These are phyloP conservation scores for Artemisia tridentata DNA, from an alignment of 129 eudicot species.

Conservation along the genomic window DNA sequence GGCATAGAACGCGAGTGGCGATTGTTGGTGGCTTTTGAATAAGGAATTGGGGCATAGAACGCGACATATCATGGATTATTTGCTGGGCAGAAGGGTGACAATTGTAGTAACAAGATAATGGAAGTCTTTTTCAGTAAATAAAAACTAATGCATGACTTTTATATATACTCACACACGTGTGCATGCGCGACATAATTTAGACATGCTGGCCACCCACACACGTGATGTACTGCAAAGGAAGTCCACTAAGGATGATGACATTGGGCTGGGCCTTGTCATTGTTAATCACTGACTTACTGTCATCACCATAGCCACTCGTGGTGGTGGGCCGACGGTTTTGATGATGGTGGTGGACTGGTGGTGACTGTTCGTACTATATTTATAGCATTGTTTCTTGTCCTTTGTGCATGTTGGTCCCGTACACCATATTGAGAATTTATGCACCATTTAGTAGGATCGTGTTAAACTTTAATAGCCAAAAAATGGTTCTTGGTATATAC, in stretches of 20 bases:
- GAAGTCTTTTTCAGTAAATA: slow-evolving; percentile 23
- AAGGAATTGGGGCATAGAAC: slow-evolving; percentile 19
- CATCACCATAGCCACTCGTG: slow-evolving; percentile 29
- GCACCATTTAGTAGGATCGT: neutral
- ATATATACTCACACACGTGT: slow-evolving; percentile 32
- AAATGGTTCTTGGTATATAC: neutral
- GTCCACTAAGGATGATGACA: slow-evolving; percentile 4
- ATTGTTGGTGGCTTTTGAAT: neutral
- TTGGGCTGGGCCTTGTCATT: slow-evolving; percentile 30
- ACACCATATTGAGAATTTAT: neutral
- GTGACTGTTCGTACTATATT: slow-evolving; percentile 6
- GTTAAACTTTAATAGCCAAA: too few relatives aligned
- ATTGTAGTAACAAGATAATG: slow-evolving; percentile 12
- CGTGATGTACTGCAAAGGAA: slow-evolving; percentile 20
- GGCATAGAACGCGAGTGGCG: too few relatives aligned
- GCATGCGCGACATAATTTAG: slow-evolving; percentile 30
- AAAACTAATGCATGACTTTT: slow-evolving; percentile 16
- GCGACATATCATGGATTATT: slow-evolving; percentile 19
- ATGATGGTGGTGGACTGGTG: slow-evolving; percentile 19
- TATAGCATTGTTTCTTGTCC: slow-evolving; percentile 12
- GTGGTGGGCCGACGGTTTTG: slow-evolving; percentile 30
- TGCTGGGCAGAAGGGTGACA: slow-evolving; percentile 15
- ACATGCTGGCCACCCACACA: slow-evolving; percentile 35
- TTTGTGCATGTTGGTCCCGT: neutral
- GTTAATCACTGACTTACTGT: slow-evolving; percentile 5